Base-by-base conservation (phyloP, 306 rosid species). In the Rosa lucieae region DNA sequence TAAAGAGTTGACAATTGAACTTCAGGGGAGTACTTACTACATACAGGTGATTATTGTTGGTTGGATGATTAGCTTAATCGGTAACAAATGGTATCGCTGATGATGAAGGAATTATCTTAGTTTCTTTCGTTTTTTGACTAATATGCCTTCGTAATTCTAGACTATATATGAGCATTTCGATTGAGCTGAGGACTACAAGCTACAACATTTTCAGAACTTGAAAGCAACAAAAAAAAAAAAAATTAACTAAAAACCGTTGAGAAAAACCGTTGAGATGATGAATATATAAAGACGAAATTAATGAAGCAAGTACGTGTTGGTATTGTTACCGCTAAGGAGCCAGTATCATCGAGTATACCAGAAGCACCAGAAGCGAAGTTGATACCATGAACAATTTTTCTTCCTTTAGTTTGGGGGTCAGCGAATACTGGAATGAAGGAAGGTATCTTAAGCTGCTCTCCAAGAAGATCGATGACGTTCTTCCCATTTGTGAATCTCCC, bases 401-500 rank as follows among this genome's bases (percentile, higher is more conserved):
- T 44, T 32, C 87, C 88, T 53, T 66, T 80, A 3, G 88, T 82
- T 1, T 73, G 73, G 35, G 90, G 88, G 47, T 87, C 88, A 5
- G 79, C 20, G 42, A 87, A 87, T 0, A 75, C 68, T 7, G 90
- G 90, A 49, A 85, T 72, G 15, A 80, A 62, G 11, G 82, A 80
- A 55, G 90, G 85, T 26, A 87, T 81, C 52, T 51, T 48, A 20
- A 87, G 88, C 68, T 77, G 75, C 6, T 59, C 73, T 10, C 87
- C 85, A 0, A 87, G 79, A 81, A 87, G 82, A 65, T 87, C 90
- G 9, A 87, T 47, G 0, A 85, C 83, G 9, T 87, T 87, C 79
- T 80, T 87, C 12, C 90, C 90, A 70, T 87, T 87, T 17, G 90
- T 87, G 61, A 87, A 87, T 58, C 90, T 82, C 32, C 88, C 90